Conservation (phyloP, 2,329 filamentous ascomycete species). For the Aspergillus sp. region DNA sequence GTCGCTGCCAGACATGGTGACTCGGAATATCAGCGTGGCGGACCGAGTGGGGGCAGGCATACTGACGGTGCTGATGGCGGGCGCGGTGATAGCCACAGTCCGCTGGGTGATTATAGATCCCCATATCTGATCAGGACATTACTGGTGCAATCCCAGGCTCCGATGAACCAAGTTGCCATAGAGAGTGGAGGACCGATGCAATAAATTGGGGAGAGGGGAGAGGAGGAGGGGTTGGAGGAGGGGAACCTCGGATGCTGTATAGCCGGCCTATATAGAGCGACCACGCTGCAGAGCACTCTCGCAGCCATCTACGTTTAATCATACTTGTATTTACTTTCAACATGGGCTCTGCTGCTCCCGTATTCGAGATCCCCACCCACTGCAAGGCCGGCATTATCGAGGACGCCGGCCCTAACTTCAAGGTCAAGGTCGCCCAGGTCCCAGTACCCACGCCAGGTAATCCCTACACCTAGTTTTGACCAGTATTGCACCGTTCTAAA, state of each 20-base stretch:
- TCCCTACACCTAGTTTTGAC: not conserved
- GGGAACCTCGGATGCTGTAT: slow-evolving; percentile 1
- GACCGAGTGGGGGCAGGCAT: slow-evolving; percentile 47
- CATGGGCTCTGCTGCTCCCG: not conserved
- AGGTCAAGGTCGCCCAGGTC: slow-evolving; percentile 49
- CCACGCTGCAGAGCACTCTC: not conserved
- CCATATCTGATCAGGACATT: not conserved
- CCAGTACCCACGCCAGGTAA: slow-evolving; percentile 51
- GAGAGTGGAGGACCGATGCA: not conserved
- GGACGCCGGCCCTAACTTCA: slow-evolving; percentile 52
- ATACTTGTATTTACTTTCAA: not conserved
- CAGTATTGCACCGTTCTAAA: not conserved
- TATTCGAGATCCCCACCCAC: slow-evolving; percentile 43
- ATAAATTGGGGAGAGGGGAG: not conserved
- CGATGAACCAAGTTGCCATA: too few relatives aligned
- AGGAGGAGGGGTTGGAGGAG: not conserved
- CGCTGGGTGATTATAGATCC: slow-evolving; percentile 37
- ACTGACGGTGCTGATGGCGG: slow-evolving; percentile 40
- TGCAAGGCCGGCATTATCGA: slow-evolving; percentile 54
- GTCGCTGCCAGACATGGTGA: slow-evolving; percentile 10
- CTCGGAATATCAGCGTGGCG: slow-evolving; percentile 28
- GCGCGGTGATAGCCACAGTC: slow-evolving; percentile 34
- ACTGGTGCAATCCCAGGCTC: too few relatives aligned
- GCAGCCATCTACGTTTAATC: not conserved
- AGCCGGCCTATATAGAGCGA: not conserved